These are phyloP conservation scores for Lactarius evosmus DNA, from an alignment of 768 basidiomycete species.

Conservation along the genomic window DNA sequence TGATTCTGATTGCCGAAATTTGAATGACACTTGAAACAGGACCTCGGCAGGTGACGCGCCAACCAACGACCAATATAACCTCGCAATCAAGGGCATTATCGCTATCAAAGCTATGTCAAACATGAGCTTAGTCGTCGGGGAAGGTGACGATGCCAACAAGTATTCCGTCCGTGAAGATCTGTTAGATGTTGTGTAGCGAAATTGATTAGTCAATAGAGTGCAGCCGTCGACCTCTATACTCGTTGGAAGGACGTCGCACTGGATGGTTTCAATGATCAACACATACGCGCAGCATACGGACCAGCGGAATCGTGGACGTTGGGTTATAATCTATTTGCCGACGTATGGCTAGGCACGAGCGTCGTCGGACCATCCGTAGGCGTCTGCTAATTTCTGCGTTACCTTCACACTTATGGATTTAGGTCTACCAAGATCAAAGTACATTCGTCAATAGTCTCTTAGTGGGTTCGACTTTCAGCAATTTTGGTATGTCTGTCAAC, in stretches of 20 bases:
- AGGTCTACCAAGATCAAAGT: slow-evolving; percentile 15
- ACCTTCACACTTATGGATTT: not conserved
- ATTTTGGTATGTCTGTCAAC: slow-evolving; percentile 17
- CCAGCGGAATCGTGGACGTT: slow-evolving; percentile 47
- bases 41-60: slow-evolving; percentile 9
- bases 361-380: slow-evolving; percentile 39
- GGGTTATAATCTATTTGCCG: slow-evolving; percentile 60
- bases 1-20: too few species aligned
- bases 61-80: slow-evolving; percentile 56
- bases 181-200: not conserved
- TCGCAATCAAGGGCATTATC: too few species aligned
- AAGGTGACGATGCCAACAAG: slow-evolving; percentile 26
- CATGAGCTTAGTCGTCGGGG: slow-evolving; percentile 33
- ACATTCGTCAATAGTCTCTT: slow-evolving; percentile 1
- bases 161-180: slow-evolving; percentile 30
- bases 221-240: not conserved
- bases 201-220: slow-evolving; percentile 6
- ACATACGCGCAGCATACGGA: slow-evolving; percentile 9
- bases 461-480: not conserved
- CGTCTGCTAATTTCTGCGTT: not conserved
- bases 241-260: slow-evolving; percentile 20
- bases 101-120: too few species aligned
- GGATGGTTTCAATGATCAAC: slow-evolving; percentile 11
- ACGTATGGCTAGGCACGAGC: slow-evolving; percentile 48
- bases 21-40: too few species aligned